phyloP scores from a whole-genome alignment of 352 stramenopile species.

The Phytophthora multivora region DNA sequence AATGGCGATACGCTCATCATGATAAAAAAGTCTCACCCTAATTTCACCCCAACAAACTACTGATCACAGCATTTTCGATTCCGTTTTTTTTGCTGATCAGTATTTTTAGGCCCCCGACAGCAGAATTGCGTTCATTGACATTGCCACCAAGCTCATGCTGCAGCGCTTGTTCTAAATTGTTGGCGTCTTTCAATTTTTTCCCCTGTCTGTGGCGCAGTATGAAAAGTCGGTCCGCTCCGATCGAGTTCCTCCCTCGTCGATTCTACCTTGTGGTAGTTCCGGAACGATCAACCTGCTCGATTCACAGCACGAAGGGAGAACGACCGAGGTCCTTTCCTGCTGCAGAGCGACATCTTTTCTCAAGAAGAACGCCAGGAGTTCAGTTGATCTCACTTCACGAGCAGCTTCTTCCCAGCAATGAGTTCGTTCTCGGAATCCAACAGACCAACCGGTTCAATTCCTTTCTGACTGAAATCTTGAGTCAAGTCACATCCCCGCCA shows the following conservation, averaged over 20 bases:
- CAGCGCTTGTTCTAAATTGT: conserved; percentile 13
- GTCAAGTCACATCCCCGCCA: not conserved
- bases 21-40: not conserved
- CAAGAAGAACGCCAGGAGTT: conserved; percentile 39
- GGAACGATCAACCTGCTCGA: conserved; percentile 33
- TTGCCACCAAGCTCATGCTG: conserved; percentile 29
- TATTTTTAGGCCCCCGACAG: conserved; percentile 37
- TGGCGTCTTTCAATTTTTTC: not conserved
- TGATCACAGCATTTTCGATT: conserved; percentile 18
- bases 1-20: conserved; percentile 24
- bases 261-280: conserved; percentile 64
- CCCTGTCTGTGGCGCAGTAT: conserved; percentile 29
- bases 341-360: conserved; percentile 25
- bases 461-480: conserved; percentile 47
- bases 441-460: conserved; percentile 60
- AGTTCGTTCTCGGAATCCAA: conserved; percentile 35
- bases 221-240: conserved; percentile 53
- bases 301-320: conserved; percentile 3
- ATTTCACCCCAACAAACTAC: not conserved
- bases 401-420: conserved; percentile 21
- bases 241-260: conserved; percentile 58
- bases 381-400: conserved; percentile 53
- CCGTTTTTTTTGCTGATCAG: conserved; percentile 12
- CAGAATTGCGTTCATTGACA: conserved; percentile 5
- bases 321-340: not conserved